Evolutionary conservation across 2,329 filamentous ascomycete species (phyloP), one percentile per base, ranked within the genome.

Genomic region (Nemania bipapillata): DNA sequence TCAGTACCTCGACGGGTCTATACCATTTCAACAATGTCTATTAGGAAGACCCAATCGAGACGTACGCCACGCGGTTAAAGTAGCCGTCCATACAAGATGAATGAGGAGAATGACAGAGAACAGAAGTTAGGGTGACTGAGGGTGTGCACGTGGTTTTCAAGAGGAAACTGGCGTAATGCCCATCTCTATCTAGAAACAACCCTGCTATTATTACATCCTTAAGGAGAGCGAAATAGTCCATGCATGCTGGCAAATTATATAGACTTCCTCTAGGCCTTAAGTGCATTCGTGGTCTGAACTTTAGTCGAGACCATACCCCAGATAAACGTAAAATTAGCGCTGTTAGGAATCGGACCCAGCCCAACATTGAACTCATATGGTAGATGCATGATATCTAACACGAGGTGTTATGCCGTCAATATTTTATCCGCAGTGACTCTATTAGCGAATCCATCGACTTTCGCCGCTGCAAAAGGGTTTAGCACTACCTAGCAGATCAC

Each of bases 1-100:
- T 71, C 12, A 72, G 68, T 26, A 24, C 22, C 26, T 24, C 32
- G 9, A n/a, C 30, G 11, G 12, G 15, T 11, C 11, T 53, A 32
- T 24, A 7, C 24, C 49, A 30, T 30, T 20, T 40, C 24, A 12
- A 35, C 40, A 45, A 45, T 45, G 3, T 4, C 22, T 22, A n/a
- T 35, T 50, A 15, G 20, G 32, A 45, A 12, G 2, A 45, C 6
- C 47, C 22, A 15, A 6, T n/a, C 9, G 28, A 45, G 47, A 17
- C 26, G 15, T 26, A 26, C 8, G 22, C 42, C 11, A 20, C 4
- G 28, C 11, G 22, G 15, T 4, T 22, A 28, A 54, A 50, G 24
- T 26, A 54, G 15, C 1, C 4, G 28, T 20, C 17, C 11, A 35
- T 12, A 9, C 8, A 12, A 35, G 35, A 22, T 54, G 24, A 35